Conservation (phyloP, 2,329 filamentous ascomycete species). For the Cladobotryum protrusum region DNA sequence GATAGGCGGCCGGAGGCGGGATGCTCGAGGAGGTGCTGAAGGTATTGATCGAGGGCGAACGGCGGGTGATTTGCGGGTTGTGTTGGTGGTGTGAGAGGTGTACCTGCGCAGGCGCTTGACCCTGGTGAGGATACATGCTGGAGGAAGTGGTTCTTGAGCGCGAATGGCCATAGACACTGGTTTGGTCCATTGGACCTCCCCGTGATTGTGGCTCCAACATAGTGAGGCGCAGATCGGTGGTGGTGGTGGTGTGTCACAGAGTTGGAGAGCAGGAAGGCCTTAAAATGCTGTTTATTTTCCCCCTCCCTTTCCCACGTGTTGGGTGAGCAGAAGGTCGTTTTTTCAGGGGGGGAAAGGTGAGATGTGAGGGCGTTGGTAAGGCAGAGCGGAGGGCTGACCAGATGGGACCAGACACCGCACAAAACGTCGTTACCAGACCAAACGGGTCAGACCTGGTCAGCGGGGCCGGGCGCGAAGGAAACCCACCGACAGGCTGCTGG, state of each 20-base stretch:
- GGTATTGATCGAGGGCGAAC: slow-evolving; percentile 60
- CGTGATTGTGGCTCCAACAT: slow-evolving; percentile 30
- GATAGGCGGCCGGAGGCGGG: slow-evolving; percentile 51
- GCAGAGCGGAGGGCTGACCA: background rate
- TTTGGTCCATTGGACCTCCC: slow-evolving; percentile 28
- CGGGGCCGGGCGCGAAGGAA: background rate
- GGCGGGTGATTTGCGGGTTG: slow-evolving; percentile 32
- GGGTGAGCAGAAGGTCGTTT: background rate
- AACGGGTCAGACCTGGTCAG: background rate
- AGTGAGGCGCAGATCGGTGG: slow-evolving; percentile 3
- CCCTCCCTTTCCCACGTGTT: background rate
- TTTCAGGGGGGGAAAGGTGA: background rate
- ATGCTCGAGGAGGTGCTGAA: slow-evolving; percentile 67
- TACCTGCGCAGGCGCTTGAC: slow-evolving; percentile 19
- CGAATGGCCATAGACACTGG: slow-evolving; percentile 44
- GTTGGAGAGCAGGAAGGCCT: background rate
- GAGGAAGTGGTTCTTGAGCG: slow-evolving; percentile 53
- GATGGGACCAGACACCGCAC: background rate
- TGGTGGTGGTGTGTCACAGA: background rate
- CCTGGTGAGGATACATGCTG: slow-evolving; percentile 40
- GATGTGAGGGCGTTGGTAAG: background rate
- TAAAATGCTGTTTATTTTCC: background rate
- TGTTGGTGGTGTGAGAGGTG: slow-evolving; percentile 22
- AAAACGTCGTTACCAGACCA: background rate
- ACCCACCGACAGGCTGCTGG: background rate